Conservation (phyloP, 208 protist species). For the Wallacemonas sp. region DNA sequence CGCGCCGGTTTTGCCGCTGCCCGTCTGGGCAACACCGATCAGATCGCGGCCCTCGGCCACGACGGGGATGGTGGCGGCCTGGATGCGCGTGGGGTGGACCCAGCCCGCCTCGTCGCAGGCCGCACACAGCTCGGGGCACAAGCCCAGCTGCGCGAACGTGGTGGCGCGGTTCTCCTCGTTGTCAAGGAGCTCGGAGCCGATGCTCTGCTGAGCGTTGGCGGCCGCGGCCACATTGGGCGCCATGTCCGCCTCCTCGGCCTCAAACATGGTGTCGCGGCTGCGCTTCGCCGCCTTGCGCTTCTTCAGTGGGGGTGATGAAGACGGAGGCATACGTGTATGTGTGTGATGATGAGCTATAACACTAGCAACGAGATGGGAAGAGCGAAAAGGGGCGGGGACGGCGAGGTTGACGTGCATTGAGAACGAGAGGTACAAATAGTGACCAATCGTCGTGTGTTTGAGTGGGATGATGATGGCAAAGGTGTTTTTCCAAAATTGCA, state of each 20-base stretch:
- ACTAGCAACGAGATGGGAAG: no score
- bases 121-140: constrained; percentile 90
- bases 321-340: neutral
- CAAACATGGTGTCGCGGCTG: constrained; percentile 28
- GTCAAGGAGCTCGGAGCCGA: constrained; percentile 84
- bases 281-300: constrained; percentile 25
- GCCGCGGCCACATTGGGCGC: constrained; percentile 8
- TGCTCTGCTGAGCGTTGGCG: constrained; percentile 26
- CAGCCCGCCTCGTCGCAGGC: constrained; percentile 93
- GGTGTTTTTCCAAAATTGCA: no score
- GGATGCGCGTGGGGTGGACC: constrained; percentile 95
- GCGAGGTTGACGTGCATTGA: no score
- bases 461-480: no score
- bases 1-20: constrained; percentile 99
- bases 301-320: constrained; percentile 1
- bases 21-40: constrained; percentile 99
- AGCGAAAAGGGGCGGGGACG: neutral
- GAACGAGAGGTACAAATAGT: no score
- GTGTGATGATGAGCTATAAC: neutral
- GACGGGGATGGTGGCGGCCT: constrained; percentile 94
- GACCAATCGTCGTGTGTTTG: no score
- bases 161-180: constrained; percentile 76
- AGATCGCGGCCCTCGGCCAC: constrained; percentile 89
- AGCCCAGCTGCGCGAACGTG: constrained; percentile 89
- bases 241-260: constrained; percentile 30